Evolutionary conservation across 2,329 filamentous ascomycete genomes (phyloP), one percentile per base, ranked within the genome.

Genomic region (Bipolaris bicolor): DNA sequence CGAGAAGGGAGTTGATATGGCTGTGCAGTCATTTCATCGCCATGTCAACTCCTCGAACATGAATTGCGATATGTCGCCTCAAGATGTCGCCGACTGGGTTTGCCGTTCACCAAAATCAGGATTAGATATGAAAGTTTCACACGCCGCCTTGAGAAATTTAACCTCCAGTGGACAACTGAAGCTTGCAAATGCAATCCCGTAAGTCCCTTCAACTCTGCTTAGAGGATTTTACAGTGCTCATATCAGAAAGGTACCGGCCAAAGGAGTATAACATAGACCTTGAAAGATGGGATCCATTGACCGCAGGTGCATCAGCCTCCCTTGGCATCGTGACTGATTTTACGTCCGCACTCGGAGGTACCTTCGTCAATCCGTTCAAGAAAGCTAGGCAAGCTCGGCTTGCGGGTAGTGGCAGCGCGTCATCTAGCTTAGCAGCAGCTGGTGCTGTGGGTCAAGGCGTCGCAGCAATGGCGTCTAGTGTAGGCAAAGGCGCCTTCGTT

Each of bases 401-500:
- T 15, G 33, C 33, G 33, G 33, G 33, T 34, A 15, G 33, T 34
- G 33, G 3, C 3, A 10, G 15, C 3, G 33, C 11, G 11, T 34
- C 33, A 34, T 11, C 33, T 34, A 15, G 33, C 11, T 11, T 15
- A 20, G n/a, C 15, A 39, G 37, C 37, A 39, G 41, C 41, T 5
- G 22, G 13, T n/a, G 15, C 41, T 26, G 41, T 29, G 4, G 41
- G 41, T 3, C 26, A 67, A 15, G 24, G 20, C 13, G 10, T 26
- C 3, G 11, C 20, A 15, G 11, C 20, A 5, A 29, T 26, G 10
- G 41, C n/a, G 7, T 7, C 15, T 22, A n/a, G 11, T 4, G n/a
- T 44, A 7, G 5, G 13, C 7, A 44, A 77, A 55, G 60, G 57
- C 6, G 16, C 47, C 2, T n/a, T 75, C 1, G 69, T 79, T 2